Conservation (phyloP, 2,329 filamentous ascomycete genomes). For the Alternaria gaisen region DNA sequence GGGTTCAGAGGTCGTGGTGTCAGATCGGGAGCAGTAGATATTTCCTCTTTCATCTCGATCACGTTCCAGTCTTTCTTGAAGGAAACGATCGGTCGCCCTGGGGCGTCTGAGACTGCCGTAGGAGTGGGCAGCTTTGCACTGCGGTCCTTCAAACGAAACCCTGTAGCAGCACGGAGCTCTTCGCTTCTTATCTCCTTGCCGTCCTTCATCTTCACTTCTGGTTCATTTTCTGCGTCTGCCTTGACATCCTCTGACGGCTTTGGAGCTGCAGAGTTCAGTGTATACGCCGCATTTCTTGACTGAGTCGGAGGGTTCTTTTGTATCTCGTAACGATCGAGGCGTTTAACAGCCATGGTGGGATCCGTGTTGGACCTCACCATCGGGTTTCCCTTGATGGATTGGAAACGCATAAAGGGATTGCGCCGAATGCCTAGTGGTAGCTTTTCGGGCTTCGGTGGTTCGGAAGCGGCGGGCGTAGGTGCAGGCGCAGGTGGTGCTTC, state of each 20-base stretch:
- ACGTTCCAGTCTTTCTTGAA: slow-evolving; percentile 86
- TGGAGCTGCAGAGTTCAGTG: slow-evolving; percentile 65
- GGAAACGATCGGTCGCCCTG: slow-evolving; percentile 94
- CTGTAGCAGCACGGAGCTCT: slow-evolving; percentile 89
- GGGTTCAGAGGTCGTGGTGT: slow-evolving; percentile 30
- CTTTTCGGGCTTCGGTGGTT: slow-evolving; percentile 44
- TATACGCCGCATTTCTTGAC: slow-evolving; percentile 83
- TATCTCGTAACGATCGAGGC: slow-evolving; percentile 71
- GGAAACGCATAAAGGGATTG: slow-evolving; percentile 71
- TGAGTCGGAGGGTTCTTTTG: slow-evolving; percentile 84
- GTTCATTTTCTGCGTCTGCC: slow-evolving; percentile 42
- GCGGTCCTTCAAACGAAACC: slow-evolving; percentile 85
- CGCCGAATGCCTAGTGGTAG: slow-evolving; percentile 65
- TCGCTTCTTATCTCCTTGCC: slow-evolving; percentile 84
- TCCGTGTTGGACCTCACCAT: slow-evolving; percentile 57
- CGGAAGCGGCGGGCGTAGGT: slow-evolving; percentile 39
- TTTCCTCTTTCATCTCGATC: slow-evolving; percentile 71
- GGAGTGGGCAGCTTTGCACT: slow-evolving; percentile 88
- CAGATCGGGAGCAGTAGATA: slow-evolving; percentile 38
- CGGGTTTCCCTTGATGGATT: slow-evolving; percentile 59
- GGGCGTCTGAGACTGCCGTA: slow-evolving; percentile 87
- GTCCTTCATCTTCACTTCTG: slow-evolving; percentile 69
- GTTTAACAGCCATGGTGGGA: slow-evolving; percentile 54
- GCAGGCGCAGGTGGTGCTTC: slow-evolving; percentile 36
- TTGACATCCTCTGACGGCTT: slow-evolving; percentile 40